These are phyloP conservation scores for Tricholomella constricta DNA, from an alignment of 768 basidiomycete species.

Conservation along the genomic window DNA sequence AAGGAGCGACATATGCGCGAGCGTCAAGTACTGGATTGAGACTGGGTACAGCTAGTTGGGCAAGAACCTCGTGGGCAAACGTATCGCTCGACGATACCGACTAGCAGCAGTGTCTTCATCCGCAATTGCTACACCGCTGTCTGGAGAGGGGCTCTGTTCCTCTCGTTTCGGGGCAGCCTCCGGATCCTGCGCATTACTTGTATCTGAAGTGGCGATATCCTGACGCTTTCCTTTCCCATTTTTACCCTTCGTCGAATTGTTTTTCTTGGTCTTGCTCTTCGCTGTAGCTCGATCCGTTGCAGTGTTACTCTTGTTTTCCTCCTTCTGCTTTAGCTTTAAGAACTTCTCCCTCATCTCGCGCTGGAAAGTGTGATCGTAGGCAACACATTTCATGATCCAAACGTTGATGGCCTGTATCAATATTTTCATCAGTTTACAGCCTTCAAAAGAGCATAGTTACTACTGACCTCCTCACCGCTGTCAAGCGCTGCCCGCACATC, in stretches of 20 bases:
- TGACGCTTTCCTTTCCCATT: not conserved
- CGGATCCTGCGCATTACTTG: not conserved
- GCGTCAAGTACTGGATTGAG: too few species aligned
- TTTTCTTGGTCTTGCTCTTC: too few species aligned
- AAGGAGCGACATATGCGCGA: too few species aligned
- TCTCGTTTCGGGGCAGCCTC: not conserved
- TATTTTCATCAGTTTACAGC: not conserved
- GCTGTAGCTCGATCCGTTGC: too few species aligned
- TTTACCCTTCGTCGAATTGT: not conserved
- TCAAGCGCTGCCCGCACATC: conserved; percentile 30
- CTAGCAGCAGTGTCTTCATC: not conserved
- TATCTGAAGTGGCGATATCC: not conserved
- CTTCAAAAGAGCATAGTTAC: not conserved
- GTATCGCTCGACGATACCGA: not conserved
- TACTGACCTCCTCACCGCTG: conserved; percentile 35
- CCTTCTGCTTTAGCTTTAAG: not conserved
- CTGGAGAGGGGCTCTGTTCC: not conserved
- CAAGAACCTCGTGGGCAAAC: not conserved
- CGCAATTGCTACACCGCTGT: not conserved
- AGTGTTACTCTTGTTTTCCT: too few species aligned
- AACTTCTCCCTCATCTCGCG: conserved; percentile 27
- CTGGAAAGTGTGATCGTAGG: conserved; percentile 40
- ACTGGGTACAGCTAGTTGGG: too few species aligned
- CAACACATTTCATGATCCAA: conserved; percentile 42
- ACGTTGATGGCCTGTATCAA: conserved; percentile 29